Conservation (phyloP, 108 stramenopile genomes). For the Cyclotella cryptica region DNA sequence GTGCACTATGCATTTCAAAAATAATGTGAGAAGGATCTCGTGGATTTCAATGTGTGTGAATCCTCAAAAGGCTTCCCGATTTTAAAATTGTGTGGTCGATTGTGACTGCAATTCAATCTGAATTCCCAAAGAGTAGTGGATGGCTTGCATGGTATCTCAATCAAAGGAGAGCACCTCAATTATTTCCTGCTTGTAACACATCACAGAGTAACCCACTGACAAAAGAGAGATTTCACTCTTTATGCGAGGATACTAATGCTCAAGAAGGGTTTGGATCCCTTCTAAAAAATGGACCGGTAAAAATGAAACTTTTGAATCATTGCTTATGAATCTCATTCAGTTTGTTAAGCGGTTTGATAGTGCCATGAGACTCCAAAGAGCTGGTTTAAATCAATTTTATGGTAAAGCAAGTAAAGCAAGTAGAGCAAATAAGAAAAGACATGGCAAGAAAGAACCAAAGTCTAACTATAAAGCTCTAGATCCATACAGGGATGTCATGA, state of each 20-base stretch:
- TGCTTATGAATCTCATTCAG: not conserved
- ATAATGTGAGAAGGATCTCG: not conserved
- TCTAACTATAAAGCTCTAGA: too few relatives aligned
- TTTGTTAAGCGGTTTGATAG: not conserved
- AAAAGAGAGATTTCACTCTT: not conserved
- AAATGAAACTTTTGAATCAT: not conserved
- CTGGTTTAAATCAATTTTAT: not conserved
- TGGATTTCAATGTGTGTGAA: not conserved
- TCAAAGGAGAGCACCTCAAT: not conserved
- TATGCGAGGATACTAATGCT: not conserved
- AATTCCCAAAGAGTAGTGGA: not conserved
- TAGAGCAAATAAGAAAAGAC: not conserved
- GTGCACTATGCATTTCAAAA: not conserved
- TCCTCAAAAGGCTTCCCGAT: not conserved
- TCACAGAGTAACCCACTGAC: not conserved
- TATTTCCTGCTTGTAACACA: not conserved
- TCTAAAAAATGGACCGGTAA: not conserved
- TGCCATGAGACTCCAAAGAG: not conserved
- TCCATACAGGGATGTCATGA: too few relatives aligned
- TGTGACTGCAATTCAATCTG: not conserved
- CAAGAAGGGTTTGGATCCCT: not conserved
- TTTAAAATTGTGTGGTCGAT: not conserved
- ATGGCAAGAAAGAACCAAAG: too few relatives aligned
- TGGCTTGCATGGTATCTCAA: not conserved
- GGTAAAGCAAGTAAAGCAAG: not conserved